A percentile compares a stretch with the other conserved stretches of the same genome.
Evolutionary conservation across 2,329 filamentous ascomycete species (phyloP).

Genomic region (Neofusicoccum umdonicola): DNA sequence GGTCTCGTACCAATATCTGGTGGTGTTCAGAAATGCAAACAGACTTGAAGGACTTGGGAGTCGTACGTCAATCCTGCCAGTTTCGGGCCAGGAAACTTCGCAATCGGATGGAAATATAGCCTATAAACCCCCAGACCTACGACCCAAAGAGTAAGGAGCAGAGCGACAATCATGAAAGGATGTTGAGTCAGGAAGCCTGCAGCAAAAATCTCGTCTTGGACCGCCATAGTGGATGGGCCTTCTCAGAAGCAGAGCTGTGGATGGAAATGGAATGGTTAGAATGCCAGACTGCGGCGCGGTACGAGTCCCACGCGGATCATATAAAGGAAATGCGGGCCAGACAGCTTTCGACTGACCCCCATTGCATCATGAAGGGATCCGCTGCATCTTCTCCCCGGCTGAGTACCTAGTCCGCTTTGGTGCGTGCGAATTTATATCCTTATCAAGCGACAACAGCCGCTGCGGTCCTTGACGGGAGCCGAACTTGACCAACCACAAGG

Average conservation of each 20-base stretch:
- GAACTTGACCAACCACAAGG: no score
- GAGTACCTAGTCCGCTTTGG: background rate
- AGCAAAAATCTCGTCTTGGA: background rate
- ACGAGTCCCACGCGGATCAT: background rate
- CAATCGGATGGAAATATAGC: slow-evolving; percentile 16
- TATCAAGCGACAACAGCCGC: no score
- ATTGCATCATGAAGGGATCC: no score
- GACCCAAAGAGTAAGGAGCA: background rate
- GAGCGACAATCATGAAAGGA: background rate
- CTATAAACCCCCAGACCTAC: background rate
- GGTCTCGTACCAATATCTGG: slow-evolving; percentile 28
- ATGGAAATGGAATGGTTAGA: background rate
- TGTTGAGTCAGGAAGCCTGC: background rate
- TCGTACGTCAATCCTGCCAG: slow-evolving; percentile 20
- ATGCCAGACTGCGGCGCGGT: background rate
- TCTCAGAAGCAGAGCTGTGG: background rate
- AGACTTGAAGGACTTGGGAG: background rate
- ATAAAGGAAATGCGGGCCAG: background rate
- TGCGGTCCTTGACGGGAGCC: no score
- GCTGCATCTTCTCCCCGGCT: background rate
- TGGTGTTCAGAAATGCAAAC: background rate
- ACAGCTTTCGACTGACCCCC: background rate
- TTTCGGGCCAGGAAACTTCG: slow-evolving; percentile 18
- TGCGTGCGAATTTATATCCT: no score
- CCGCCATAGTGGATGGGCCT: background rate